Evolutionary conservation across 345 rosid species (phyloP).

Genomic region (Raphanus sativus): DNA sequence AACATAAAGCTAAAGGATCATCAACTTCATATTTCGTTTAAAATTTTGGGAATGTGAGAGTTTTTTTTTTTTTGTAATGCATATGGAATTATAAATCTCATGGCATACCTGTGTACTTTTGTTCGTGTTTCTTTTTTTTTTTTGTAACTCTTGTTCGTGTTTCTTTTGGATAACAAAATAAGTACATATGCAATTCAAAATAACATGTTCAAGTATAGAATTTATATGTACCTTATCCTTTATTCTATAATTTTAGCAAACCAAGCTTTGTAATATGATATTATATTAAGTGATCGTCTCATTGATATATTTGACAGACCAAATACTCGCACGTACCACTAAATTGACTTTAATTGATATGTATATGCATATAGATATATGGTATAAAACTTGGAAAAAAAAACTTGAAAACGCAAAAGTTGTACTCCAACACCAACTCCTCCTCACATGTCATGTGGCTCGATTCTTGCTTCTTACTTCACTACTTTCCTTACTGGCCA

Average conservation of each 20-base stretch:
- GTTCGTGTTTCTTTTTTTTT: too few relatives aligned
- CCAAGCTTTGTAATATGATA: too few relatives aligned
- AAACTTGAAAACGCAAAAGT: not conserved
- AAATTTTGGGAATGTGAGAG: not conserved
- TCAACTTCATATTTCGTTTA: too few relatives aligned
- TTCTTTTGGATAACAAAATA: not conserved
- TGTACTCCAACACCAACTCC: conserved; percentile 30
- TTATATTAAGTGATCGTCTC: too few relatives aligned
- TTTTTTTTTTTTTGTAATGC: not conserved
- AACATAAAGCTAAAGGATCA: too few relatives aligned
- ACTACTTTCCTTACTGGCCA: conserved; percentile 2
- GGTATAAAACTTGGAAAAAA: not conserved
- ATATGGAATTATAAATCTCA: not conserved
- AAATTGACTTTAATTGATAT: too few relatives aligned
- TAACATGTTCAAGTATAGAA: not conserved
- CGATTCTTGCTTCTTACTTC: conserved; percentile 18
- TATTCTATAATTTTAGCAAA: too few relatives aligned
- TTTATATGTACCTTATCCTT: too few relatives aligned
- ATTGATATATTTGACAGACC: too few relatives aligned
- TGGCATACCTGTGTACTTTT: not conserved
- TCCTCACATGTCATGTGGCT: conserved; percentile 10
- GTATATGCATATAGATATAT: too few relatives aligned
- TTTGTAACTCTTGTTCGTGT: too few relatives aligned
- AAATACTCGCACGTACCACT: too few relatives aligned
- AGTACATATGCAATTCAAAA: not conserved